phyloP scores from a whole-genome alignment of 306 rosid genomes.

The Gleditsia sinensis region DNA sequence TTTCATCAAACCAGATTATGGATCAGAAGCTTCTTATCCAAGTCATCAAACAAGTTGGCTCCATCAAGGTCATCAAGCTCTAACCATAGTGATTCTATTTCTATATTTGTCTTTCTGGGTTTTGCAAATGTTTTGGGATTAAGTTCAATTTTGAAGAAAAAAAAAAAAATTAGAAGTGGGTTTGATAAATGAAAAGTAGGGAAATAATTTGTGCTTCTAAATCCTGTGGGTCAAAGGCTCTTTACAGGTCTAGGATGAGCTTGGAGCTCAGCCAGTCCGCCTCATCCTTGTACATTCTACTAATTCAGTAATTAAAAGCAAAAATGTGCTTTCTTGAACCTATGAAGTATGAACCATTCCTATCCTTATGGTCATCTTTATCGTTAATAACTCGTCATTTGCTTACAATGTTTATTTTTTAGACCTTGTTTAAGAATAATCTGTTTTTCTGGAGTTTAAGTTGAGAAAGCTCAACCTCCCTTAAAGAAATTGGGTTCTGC shows the following conservation, averaged over 20 bases:
- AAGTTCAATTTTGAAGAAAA: neutral
- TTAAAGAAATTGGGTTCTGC: neutral
- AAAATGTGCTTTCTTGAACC: neutral
- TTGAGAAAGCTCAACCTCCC: neutral
- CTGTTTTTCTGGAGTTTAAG: neutral
- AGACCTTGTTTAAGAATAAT: neutral
- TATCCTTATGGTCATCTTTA: neutral
- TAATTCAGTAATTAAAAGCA: neutral
- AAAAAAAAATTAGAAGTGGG: neutral
- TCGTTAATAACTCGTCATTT: neutral
- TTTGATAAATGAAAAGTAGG: neutral
- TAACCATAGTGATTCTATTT: neutral
- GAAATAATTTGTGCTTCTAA: neutral
- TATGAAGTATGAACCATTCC: neutral
- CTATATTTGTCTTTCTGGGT: neutral
- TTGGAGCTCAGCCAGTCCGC: conserved; percentile 3
- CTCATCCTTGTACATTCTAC: neutral
- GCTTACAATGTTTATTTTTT: neutral
- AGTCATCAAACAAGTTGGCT: conserved; percentile 61
- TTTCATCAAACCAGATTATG: conserved; percentile 50
- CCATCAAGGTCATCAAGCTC: conserved; percentile 54
- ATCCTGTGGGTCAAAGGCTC: neutral
- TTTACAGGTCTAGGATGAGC: neutral
- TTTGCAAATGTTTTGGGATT: neutral
- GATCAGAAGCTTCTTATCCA: conserved; percentile 67